A percentile compares a stretch with the other conserved stretches of the same genome.
phyloP scores from a whole-genome alignment of 2,329 filamentous ascomycete genomes.

The Amauroascus niger region DNA sequence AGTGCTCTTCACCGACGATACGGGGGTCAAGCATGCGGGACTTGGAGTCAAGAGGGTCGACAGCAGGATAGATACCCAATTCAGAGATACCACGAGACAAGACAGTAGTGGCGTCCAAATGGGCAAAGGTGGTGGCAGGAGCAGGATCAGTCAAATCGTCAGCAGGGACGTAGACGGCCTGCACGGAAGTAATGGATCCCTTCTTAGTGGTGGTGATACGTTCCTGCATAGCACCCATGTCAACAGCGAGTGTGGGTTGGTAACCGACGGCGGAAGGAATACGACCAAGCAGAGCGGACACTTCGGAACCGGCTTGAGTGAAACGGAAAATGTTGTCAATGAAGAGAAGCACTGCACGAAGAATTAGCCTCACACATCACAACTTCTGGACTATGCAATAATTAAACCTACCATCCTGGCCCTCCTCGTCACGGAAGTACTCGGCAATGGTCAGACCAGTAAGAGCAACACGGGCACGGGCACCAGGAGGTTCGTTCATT shows the following conservation, averaged over 20 bases:
- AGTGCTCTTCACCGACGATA: constrained; percentile 97
- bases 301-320: constrained; percentile 99
- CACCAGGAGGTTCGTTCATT: constrained; percentile 99
- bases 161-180: constrained; percentile 99
- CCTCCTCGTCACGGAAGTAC: constrained; percentile 70
- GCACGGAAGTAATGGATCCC: constrained; percentile 99
- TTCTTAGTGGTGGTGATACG: constrained; percentile 99
- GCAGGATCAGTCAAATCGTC: constrained; percentile 99
- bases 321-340: constrained; percentile 99
- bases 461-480: constrained; percentile 98
- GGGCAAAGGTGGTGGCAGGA: constrained; percentile 97
- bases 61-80: constrained; percentile 99
- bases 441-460: constrained; percentile 64
- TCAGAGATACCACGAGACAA: constrained; percentile 99
- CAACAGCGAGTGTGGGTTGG: constrained; percentile 94
- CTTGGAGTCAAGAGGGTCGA: constrained; percentile 99
- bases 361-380: constrained; percentile 15
- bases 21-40: constrained; percentile 99
- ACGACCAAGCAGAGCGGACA: constrained; percentile 98
- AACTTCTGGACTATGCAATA: not conserved
- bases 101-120: constrained; percentile 99
- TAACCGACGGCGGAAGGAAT: constrained; percentile 99
- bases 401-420: constrained; percentile 65
- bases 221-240: constrained; percentile 99
- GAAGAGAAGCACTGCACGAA: constrained; percentile 73